Evolutionary conservation across 2,329 filamentous ascomycete genomes (phyloP), one percentile per base, ranked within the genome.

Genomic region (Diplodia intermedia): DNA sequence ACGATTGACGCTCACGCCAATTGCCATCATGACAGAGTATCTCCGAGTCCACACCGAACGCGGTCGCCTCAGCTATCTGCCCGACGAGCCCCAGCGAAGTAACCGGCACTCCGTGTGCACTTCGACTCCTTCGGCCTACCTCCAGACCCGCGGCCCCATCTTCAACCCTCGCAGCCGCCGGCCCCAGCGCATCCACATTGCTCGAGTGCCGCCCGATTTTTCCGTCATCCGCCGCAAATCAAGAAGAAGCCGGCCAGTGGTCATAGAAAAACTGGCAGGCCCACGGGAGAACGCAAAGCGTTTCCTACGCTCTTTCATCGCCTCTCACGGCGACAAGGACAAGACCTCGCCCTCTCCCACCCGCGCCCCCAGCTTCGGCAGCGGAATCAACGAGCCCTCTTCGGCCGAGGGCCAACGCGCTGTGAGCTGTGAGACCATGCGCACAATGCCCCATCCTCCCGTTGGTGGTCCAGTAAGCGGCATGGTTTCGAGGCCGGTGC

Each of bases 181-280:
- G 73, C 85, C 84, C 53, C 85, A 86, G 72, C 85, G 84, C 52
- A 87, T 88, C 69, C 84, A 85, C 74, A 86, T 87, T 69, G 80
- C 80, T 69, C 82, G 81, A 68, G 85, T 83, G 70, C 82, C 76
- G 53, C 81, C 69, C 75, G 83, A 82, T 65, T 77, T 77, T n/a
- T 74, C 71, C 52, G 63, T 76, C 65, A 69, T 57, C 70, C 69
- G 72, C 72, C 49, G 75, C 75, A 73, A 74, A 75, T 72, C 72
- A 73, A 73, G 71, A 77, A 69, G 71, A 77, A 74, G 49, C 23
- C 56, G 69, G 74, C 76, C 57, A 75, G 57, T 75, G 71, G 74
- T 79, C 29, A 76, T 78, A 70, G 75, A 80, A 79, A 82, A 83
- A 75, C 81, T 86, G 83, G 83, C 82, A 78, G 81, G 79, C 72